These are phyloP conservation scores for Suzukiozyma palmioleophila DNA, from an alignment of 1,139 yeast genomes.

Conservation along the genomic window DNA sequence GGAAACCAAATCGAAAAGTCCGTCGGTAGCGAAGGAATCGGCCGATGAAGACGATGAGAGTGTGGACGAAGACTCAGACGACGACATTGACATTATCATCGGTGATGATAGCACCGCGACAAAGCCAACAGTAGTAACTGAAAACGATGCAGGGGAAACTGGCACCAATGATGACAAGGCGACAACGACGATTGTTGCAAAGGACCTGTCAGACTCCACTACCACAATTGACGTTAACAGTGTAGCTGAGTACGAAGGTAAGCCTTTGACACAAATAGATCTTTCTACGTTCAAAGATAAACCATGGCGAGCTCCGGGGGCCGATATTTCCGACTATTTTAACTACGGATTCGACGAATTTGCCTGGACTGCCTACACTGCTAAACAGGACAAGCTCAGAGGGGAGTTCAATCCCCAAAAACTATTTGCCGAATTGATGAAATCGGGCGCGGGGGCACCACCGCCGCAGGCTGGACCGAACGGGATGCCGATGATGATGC, in stretches of 20 bases:
- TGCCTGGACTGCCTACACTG: slow-evolving; percentile 91
- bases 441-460: slow-evolving; percentile 14
- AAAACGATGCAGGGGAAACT: slow-evolving; percentile 30
- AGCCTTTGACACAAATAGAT: slow-evolving; percentile 79
- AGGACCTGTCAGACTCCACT: slow-evolving; percentile 24
- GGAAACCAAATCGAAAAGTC: slow-evolving; percentile 1
- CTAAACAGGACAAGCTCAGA: slow-evolving; percentile 78
- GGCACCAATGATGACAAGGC: slow-evolving; percentile 35
- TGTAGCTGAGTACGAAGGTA: slow-evolving; percentile 77
- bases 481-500: slow-evolving; percentile 11
- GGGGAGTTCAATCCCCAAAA: slow-evolving; percentile 71
- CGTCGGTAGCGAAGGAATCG: slow-evolving; percentile 21
- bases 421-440: slow-evolving; percentile 42
- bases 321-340: slow-evolving; percentile 89
- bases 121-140: slow-evolving; percentile 19
- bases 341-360: slow-evolving; percentile 95
- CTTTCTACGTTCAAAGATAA: slow-evolving; percentile 82
- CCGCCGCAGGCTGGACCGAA: slow-evolving; percentile 2
- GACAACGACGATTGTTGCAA: slow-evolving; percentile 29
- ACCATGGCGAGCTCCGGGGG: slow-evolving; percentile 98
- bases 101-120: slow-evolving; percentile 23
- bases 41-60: slow-evolving; percentile 31
- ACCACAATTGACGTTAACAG: slow-evolving; percentile 67
- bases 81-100: slow-evolving; percentile 37
- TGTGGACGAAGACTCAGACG: slow-evolving; percentile 42